Evolutionary conservation across 768 basidiomycete genomes (phyloP).

Genomic region (Rhodotorula graminis): DNA sequence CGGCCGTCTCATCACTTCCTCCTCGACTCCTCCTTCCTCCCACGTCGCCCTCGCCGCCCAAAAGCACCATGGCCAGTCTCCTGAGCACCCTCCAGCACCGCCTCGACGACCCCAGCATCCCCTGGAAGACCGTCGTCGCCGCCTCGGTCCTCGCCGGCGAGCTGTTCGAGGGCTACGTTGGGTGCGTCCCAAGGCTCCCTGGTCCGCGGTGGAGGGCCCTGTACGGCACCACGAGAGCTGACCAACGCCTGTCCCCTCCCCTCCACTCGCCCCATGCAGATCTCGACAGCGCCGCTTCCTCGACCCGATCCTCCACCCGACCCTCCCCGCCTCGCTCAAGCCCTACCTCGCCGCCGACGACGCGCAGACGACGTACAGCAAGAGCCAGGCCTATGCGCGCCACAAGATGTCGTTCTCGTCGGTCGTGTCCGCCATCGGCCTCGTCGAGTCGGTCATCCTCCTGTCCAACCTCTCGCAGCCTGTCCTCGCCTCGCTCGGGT

Average conservation of each 20-base stretch:
- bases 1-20: no score
- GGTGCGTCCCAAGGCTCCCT: slow-evolving; percentile 51
- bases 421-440: slow-evolving; percentile 68
- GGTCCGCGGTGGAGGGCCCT: no score
- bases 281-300: slow-evolving; percentile 81
- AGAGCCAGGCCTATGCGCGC: slow-evolving; percentile 84
- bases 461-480: slow-evolving; percentile 14
- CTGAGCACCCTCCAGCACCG: slow-evolving; percentile 6
- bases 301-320: slow-evolving; percentile 51
- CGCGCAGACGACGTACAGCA: slow-evolving; percentile 61
- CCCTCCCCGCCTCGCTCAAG: slow-evolving; percentile 59
- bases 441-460: slow-evolving; percentile 21
- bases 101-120: slow-evolving; percentile 43
- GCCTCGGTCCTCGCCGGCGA: slow-evolving; percentile 68
- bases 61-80: neutral
- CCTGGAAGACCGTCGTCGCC: slow-evolving; percentile 81
- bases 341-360: slow-evolving; percentile 65
- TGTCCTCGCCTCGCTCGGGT: neutral
- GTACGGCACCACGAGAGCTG: no score
- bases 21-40: neutral
- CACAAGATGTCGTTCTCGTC: slow-evolving; percentile 87
- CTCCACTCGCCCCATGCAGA: slow-evolving; percentile 41
- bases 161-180: slow-evolving; percentile 78
- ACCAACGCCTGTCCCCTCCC: neutral
- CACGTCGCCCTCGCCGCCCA: neutral